Conservation (phyloP, 179 eudicot species). For the Beta lomatogona region DNA sequence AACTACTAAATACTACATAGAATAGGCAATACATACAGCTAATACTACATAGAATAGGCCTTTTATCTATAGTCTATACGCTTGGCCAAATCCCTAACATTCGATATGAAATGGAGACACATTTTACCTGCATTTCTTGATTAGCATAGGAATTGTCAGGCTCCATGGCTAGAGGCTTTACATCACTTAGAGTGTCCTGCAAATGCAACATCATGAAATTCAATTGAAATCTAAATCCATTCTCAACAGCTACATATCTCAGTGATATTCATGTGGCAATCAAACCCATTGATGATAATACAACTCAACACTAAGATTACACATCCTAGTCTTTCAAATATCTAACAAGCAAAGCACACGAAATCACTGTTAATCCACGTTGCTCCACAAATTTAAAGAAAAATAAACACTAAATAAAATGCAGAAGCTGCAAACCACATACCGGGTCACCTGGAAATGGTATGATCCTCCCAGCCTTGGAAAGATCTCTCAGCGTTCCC, state of each 20-base stretch:
- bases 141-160: conserved; percentile 26
- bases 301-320: background rate
- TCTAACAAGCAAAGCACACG: background rate
- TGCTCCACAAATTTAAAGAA: background rate
- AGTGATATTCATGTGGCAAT: background rate
- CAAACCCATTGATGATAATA: background rate
- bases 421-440: conserved; percentile 27
- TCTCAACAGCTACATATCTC: background rate
- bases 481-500: conserved; percentile 57
- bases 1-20: background rate
- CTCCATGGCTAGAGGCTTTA: conserved; percentile 34
- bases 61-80: too few species aligned
- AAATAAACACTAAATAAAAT: background rate
- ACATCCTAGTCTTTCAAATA: background rate
- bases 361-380: background rate
- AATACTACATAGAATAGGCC: background rate
- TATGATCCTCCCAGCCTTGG: conserved; percentile 38
- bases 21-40: background rate
- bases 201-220: conserved; percentile 17
- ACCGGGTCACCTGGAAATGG: conserved; percentile 40
- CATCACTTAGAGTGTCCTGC: conserved; percentile 39
- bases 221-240: conserved; percentile 10
- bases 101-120: background rate
- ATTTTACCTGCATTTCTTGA: conserved; percentile 29
- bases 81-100: background rate